Evolutionary conservation across 768 basidiomycete species (phyloP), one percentile per base, ranked within the genome.

Genomic region (Rubroboletus satanas): DNA sequence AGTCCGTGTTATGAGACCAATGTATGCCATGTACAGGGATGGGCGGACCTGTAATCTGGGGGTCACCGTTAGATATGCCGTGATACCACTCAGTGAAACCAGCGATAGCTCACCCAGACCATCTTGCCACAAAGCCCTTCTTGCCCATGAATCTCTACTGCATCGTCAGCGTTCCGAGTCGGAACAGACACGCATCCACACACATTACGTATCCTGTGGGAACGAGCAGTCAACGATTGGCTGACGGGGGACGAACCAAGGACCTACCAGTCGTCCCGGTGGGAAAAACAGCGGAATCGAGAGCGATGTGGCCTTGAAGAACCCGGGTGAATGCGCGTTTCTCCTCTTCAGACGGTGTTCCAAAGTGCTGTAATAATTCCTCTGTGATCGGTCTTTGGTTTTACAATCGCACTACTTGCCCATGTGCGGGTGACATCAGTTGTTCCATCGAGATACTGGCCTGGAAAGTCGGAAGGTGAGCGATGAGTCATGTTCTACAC

Each of bases 391-490:
- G 11, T n/a, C 37, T 14, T 50, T 26, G 33, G n/a, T 49, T 31
- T 48, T 14, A 47, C 6, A 49, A 49, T 32, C n/a, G 15, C 0
- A 21, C 26, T 35, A 49, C 81, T 62, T 64, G 88, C 90, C 85
- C 84, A 87, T 56, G 93, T 97, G 41, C 95, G 78, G 1, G 94
- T 96, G 15, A 90, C 89, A 66, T 99, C 96, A 1, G 97, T 99
- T 0, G 96, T 98, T 10, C 96, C 96, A 61, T 98, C 96, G 33
- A 83, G 69, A 73, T 86, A 96, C 72, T 97, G 94, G 2, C 80
- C 87, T 88, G 56, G 17, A 47, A 47, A 28, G 5, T 8, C 7
- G 4, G 7, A 23, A 18, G 14, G 33, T 1, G 1, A 45, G 37
- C n/a, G 43, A 39, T 59, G 11, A 43, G 41, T 7, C 1, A 4